These are phyloP conservation scores for Rhodotorula kratochvilovae DNA, from an alignment of 768 basidiomycete genomes.

Conservation along the genomic window DNA sequence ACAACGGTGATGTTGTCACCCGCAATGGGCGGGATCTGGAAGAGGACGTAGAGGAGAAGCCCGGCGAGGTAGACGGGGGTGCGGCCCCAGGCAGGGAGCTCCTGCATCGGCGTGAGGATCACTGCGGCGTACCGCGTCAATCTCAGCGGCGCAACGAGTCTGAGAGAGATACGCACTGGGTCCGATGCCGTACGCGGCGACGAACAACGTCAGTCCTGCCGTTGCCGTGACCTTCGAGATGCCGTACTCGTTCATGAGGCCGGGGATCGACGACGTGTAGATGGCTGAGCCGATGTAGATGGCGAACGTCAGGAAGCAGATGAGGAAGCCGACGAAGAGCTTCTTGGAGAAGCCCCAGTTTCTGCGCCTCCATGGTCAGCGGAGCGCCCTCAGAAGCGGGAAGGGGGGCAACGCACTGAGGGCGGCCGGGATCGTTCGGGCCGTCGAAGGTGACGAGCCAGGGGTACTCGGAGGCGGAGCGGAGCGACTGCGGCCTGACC, in stretches of 20 bases:
- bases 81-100: conserved; percentile 48
- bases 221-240: conserved; percentile 36
- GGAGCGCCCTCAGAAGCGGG: too few relatives aligned
- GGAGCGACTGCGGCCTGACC: neutral
- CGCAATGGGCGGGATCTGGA: conserved; percentile 47
- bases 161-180: conserved; percentile 40
- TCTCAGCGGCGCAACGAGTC: too few relatives aligned
- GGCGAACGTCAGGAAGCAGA: conserved; percentile 21
- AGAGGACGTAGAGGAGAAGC: conserved; percentile 46
- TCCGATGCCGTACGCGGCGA: conserved; percentile 48
- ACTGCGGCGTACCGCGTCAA: conserved; percentile 2
- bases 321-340: conserved; percentile 3
- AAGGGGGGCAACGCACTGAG: neutral
- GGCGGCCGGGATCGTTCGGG: neutral
- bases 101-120: conserved; percentile 43
- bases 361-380: too few relatives aligned
- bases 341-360: conserved; percentile 12
- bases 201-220: conserved; percentile 48
- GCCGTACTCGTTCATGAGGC: conserved; percentile 18
- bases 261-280: conserved; percentile 28
- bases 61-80: conserved; percentile 48
- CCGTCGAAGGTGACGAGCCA: neutral
- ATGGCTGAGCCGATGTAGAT: conserved; percentile 34
- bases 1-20: conserved; percentile 39
- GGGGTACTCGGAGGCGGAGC: conserved; percentile 14